Percentiles rank a stretch among this genome's conserved stretches.
Conservation (phyloP, 2,329 filamentous ascomycete species). For the Phyllosticta paracitricarpa region DNA sequence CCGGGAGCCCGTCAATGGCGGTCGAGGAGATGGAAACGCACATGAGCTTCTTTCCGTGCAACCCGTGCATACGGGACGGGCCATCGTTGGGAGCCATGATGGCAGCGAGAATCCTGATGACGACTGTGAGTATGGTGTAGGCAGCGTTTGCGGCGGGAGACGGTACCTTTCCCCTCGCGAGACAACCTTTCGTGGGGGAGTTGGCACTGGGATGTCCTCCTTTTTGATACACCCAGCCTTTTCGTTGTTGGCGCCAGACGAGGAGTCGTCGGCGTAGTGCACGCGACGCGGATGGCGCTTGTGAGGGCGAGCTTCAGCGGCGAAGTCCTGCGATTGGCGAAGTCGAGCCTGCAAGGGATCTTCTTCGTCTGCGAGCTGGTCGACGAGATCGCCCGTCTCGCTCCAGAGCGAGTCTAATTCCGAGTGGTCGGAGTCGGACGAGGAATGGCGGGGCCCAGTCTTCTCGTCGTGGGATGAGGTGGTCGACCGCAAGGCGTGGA, state of each 20-base stretch:
- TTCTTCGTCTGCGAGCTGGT: constrained; percentile 75
- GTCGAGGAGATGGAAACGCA: constrained; percentile 39
- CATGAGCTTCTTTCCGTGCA: constrained; percentile 92
- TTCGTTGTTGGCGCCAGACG: constrained; percentile 31
- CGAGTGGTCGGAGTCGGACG: constrained; percentile 58
- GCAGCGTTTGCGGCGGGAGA: neutral
- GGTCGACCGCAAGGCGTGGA: constrained; percentile 58
- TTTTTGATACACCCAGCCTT: constrained; percentile 34
- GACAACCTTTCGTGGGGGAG: constrained; percentile 52
- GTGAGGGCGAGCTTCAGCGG: constrained; percentile 36
- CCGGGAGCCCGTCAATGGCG: neutral
- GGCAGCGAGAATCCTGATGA: constrained; percentile 50
- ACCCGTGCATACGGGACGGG: constrained; percentile 67
- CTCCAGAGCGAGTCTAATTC: constrained; percentile 54
- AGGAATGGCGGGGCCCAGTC: constrained; percentile 42
- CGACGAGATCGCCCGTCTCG: constrained; percentile 88
- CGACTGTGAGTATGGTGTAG: neutral
- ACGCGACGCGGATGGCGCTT: constrained; percentile 51
- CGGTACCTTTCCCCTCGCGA: constrained; percentile 51
- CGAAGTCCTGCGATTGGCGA: constrained; percentile 53
- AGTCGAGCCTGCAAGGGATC: constrained; percentile 69
- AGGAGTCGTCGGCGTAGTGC: constrained; percentile 50
- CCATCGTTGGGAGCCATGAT: constrained; percentile 75
- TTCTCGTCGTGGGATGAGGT: constrained; percentile 38
- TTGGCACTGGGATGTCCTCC: constrained; percentile 76